Base-by-base conservation (phyloP, 2,329 filamentous ascomycete genomes). In the Elsinoe necatrix region DNA sequence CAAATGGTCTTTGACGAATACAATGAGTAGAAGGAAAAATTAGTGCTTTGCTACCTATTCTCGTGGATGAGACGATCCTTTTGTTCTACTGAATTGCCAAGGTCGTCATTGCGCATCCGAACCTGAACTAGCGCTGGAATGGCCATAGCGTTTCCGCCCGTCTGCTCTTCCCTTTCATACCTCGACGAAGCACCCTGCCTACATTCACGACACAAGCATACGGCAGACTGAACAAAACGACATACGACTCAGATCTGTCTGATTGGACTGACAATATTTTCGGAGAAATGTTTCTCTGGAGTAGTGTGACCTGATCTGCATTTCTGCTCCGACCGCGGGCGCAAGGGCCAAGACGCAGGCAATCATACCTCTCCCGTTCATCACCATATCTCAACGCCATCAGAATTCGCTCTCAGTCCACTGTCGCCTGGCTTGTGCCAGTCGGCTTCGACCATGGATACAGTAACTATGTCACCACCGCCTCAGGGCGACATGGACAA, bases 401-500 rank as follows among this genome's bases (percentile, higher is more conserved):
- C n/a, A 25, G 31, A 25, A 35, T 18, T 52, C 31, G 29, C 31
- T 52, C 14, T 25, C 29, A 18, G n/a, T 52, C 25, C 48, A 52
- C 48, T 16, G 48, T 52, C 48, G 31, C 48, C 48, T 52, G 48
- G 48, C 48, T 52, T 39, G 31, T 34, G 48, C 48, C 48, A 34
- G 48, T 29, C 31, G 48, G 16, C 29, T 52, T 27, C 29, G 31
- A 52, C 31, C 16, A 52, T 52, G 48, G 48, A 29, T 20, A 39
- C 34, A n/a, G 31, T 34, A 3, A 39, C 29, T 39, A 37, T 52
- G 48, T 52, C 48, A 16, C 31, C 48, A 39, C 48, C 48, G n/a
- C 29, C 31, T 16, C 48, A 52, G 20, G 48, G 48, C 31, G 48
- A 52, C 11, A 5, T 34, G 8, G 48, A 52, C 12, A 52, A 52